These are phyloP conservation scores for Beauveria sp. DNA, from an alignment of 2,329 filamentous ascomycete species.

Conservation along the genomic window DNA sequence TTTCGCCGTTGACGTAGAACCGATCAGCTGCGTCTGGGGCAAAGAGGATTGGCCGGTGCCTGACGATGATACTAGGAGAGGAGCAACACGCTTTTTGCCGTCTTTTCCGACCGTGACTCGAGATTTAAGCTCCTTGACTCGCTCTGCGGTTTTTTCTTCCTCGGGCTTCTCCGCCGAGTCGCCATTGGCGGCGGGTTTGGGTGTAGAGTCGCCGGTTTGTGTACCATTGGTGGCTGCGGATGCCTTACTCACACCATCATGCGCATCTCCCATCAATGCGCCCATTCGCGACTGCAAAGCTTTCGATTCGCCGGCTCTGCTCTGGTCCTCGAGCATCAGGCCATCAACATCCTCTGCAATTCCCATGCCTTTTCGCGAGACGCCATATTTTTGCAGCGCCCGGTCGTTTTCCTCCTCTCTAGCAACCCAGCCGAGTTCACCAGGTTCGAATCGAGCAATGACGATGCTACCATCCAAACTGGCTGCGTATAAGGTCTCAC, in stretches of 20 bases:
- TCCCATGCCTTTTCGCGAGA: constrained; percentile 77
- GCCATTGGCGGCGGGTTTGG: constrained; percentile 34
- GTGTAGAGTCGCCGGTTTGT: constrained; percentile 32
- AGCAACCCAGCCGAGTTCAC: constrained; percentile 85
- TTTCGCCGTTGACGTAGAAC: constrained; percentile 56
- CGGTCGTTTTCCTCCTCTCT: constrained; percentile 85
- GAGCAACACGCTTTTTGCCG: constrained; percentile 91
- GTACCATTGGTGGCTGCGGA: constrained; percentile 37
- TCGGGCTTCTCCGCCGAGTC: constrained; percentile 26
- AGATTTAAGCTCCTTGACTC: constrained; percentile 65
- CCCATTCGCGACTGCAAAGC: constrained; percentile 95
- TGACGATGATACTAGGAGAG: constrained; percentile 83
- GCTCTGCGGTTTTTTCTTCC: constrained; percentile 43
- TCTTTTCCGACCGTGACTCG: constrained; percentile 93
- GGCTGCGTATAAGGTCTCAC: constrained; percentile 75
- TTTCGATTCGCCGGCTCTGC: constrained; percentile 82
- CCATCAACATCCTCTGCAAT: constrained; percentile 91
- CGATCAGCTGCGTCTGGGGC: constrained; percentile 81
- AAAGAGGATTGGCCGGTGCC: constrained; percentile 81
- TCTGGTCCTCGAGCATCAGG: constrained; percentile 78
- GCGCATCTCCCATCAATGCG: constrained; percentile 87
- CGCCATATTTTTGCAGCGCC: constrained; percentile 86
- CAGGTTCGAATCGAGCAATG: constrained; percentile 71
- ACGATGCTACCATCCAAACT: constrained; percentile 88
- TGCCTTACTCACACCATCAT: constrained; percentile 47